These are phyloP conservation scores for Cicer judaicum DNA, from an alignment of 306 rosid genomes.

Conservation along the genomic window DNA sequence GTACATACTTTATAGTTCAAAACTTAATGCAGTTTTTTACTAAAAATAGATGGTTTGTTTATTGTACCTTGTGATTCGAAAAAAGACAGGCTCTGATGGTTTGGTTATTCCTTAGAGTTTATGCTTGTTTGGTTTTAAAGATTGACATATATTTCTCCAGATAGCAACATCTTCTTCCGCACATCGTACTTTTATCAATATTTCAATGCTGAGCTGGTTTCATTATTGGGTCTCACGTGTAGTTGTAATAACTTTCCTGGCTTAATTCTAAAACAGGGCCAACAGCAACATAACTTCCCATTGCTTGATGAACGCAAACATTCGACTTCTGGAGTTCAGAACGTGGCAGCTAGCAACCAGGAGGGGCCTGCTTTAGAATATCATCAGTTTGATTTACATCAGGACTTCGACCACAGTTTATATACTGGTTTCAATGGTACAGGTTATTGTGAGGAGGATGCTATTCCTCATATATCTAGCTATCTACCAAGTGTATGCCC, in stretches of 20 bases:
- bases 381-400: slow-evolving; percentile 72
- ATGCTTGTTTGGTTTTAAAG: slow-evolving; percentile 7
- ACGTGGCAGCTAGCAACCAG: slow-evolving; percentile 57
- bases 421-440: slow-evolving; percentile 59
- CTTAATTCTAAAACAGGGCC: slow-evolving; percentile 62
- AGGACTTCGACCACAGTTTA: slow-evolving; percentile 62
- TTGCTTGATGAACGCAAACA: slow-evolving; percentile 72
- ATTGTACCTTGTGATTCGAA: slow-evolving; percentile 14
- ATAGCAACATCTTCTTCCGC: slow-evolving; percentile 5
- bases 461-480: slow-evolving; percentile 68
- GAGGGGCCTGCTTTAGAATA: slow-evolving; percentile 77
- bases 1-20: not conserved
- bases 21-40: not conserved
- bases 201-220: slow-evolving; percentile 51
- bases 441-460: slow-evolving; percentile 65
- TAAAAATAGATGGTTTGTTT: not conserved
- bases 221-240: slow-evolving; percentile 44
- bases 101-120: slow-evolving; percentile 12
- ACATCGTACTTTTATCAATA: slow-evolving; percentile 38
- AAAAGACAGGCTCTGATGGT: slow-evolving; percentile 3
- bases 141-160: not conserved
- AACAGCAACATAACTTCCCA: slow-evolving; percentile 70
- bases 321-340: slow-evolving; percentile 61
- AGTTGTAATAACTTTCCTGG: slow-evolving; percentile 56
- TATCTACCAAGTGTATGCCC: slow-evolving; percentile 86